These are phyloP conservation scores for Colletotrichum paranaense DNA, from an alignment of 2,329 filamentous ascomycete genomes.

Conservation along the genomic window DNA sequence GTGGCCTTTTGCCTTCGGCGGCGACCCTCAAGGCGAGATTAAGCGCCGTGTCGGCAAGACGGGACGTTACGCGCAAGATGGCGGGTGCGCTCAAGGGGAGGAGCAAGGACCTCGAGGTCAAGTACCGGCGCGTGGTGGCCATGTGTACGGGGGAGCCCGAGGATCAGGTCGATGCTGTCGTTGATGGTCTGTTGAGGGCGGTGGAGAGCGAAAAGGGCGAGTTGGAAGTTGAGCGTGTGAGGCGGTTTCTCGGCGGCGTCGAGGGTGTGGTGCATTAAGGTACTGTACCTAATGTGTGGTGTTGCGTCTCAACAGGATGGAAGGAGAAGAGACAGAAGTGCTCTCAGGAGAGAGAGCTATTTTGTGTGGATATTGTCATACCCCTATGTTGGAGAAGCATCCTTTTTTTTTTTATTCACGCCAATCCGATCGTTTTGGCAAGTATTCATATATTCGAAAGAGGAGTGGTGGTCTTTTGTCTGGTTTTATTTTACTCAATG, in stretches of 20 bases:
- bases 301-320: neutral
- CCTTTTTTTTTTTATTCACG: neutral
- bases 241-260: constrained; percentile 83
- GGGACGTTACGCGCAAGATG: constrained; percentile 73
- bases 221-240: constrained; percentile 79
- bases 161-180: constrained; percentile 80
- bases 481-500: neutral
- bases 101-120: constrained; percentile 85
- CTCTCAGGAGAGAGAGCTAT: neutral
- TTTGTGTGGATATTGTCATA: constrained; percentile 21
- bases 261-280: constrained; percentile 67
- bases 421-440: neutral
- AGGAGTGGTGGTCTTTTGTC: neutral
- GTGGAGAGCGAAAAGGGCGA: constrained; percentile 88
- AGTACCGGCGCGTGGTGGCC: constrained; percentile 89
- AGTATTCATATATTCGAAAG: constrained; percentile 1
- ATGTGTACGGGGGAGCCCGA: constrained; percentile 87
- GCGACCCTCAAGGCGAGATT: constrained; percentile 74
- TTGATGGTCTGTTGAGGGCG: constrained; percentile 84
- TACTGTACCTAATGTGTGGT: too few relatives aligned
- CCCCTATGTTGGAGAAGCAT: constrained; percentile 8
- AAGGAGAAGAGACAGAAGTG: neutral
- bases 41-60: constrained; percentile 76
- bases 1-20: constrained; percentile 65
- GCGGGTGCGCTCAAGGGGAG: constrained; percentile 79